Base-by-base conservation (phyloP, 768 basidiomycete species). In the Mycena rebaudengoi region DNA sequence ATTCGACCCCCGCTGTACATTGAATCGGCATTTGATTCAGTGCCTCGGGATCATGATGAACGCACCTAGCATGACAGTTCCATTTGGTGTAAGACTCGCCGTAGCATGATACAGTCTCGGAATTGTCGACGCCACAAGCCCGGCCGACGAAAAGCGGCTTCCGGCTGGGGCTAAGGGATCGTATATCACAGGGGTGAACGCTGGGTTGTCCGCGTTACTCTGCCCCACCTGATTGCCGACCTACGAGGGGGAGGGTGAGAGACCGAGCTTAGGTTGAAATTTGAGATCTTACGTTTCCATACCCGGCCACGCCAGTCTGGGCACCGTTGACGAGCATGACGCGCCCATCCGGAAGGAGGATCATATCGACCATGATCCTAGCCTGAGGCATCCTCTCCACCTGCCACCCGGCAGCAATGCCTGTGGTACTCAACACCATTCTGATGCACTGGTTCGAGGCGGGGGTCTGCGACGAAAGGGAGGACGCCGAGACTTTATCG, bases 121-220 rank as follows among this genome's bases (percentile, higher is more conserved):
- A n/a, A n/a, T n/a, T n/a, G n/a, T n/a, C n/a, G n/a, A n/a, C n/a
- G n/a, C n/a, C n/a, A n/a, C n/a, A n/a, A 83, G 65, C 20, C 83
- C 83, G 16, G 77, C 75, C 65, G 82, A 82, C 74, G 80, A 83
- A 75, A 79, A 82, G 43, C 81, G 76, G 45, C 73, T 64, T 12
- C 88, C 88, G 0, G 75, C 69, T 2, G 77, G 73, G 4, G 79
- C 77, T 54, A 68, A 70, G 7, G 83, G 80, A 50, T 82, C 82
- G 73, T 87, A 88, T 44, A 87, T 62, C 5, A 80, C 77, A 13
- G 86, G 85, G 35, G 75, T 80, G 25, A 76, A 73, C 2, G 48
- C 65, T 16, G 74, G 70, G 63, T 75, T 62, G 52, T 75, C 74
- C 1, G 74, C 73, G 59, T 75, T 75, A 23, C 70, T 72, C n/a